Evolutionary conservation across 2,329 filamentous ascomycete genomes (phyloP).

Genomic region (Blastomyces gilchristii): DNA sequence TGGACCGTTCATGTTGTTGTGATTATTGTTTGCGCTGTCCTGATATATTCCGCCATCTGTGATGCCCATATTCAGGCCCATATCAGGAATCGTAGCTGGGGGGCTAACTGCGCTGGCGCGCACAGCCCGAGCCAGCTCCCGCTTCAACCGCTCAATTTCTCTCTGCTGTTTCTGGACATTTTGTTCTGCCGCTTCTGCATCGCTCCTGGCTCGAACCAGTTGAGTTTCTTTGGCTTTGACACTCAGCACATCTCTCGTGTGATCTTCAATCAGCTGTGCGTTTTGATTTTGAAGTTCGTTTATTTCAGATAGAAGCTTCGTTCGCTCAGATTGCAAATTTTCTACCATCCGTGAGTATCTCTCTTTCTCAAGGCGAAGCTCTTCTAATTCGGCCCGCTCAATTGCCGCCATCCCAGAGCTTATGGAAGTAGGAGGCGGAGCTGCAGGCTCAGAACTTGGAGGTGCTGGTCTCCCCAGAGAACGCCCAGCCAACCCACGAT

Average conservation of each 20-base stretch:
- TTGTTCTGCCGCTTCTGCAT: constrained; percentile 79
- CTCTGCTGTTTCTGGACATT: constrained; percentile 72
- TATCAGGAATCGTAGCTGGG: constrained; percentile 33
- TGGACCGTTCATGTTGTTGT: constrained; percentile 17
- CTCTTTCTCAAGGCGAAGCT: constrained; percentile 75
- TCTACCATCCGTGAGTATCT: constrained; percentile 63
- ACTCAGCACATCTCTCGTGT: constrained; percentile 86
- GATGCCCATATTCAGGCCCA: constrained; percentile 44
- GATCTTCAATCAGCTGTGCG: constrained; percentile 90
- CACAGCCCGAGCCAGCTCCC: constrained; percentile 53
- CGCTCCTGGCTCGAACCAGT: constrained; percentile 78
- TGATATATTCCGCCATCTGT: constrained; percentile 44
- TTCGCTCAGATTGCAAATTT: constrained; percentile 70
- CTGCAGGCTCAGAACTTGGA: constrained; percentile 36
- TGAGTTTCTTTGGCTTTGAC: constrained; percentile 99
- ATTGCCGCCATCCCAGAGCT: constrained; percentile 59
- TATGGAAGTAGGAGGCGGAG: constrained; percentile 40
- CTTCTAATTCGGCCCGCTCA: constrained; percentile 88
- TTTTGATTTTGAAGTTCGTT: constrained; percentile 96
- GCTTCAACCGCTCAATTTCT: constrained; percentile 88
- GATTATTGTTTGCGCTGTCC: constrained; percentile 20
- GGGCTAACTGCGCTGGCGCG: constrained; percentile 33
- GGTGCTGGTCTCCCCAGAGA: constrained; percentile 64
- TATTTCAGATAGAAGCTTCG: constrained; percentile 73
- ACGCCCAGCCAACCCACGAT: constrained; percentile 69